Evolutionary conservation across 768 basidiomycete genomes (phyloP).

Genomic region (Termitomyces sp.): DNA sequence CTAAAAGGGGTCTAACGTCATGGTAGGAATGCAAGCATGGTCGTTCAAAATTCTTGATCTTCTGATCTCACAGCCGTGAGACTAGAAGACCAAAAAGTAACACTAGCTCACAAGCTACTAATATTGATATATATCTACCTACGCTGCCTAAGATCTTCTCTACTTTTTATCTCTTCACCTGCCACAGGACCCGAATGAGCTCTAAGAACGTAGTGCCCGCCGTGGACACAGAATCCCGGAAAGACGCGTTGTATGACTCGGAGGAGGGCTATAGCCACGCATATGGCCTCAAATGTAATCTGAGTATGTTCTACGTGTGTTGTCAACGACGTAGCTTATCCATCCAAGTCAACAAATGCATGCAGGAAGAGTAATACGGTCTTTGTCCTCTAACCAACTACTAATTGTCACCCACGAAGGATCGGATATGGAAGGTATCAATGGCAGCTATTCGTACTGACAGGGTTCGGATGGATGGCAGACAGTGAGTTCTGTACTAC

Average conservation of each 20-base stretch:
- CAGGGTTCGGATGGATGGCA: conserved; percentile 47
- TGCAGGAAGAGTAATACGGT: conserved; percentile 40
- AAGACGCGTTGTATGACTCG: neutral
- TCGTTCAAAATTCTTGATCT: too few relatives aligned
- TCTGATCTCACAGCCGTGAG: too few relatives aligned
- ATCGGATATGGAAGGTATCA: conserved; percentile 52
- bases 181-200: neutral
- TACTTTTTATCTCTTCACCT: neutral
- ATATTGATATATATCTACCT: too few relatives aligned
- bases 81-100: too few relatives aligned
- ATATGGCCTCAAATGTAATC: conserved; percentile 21
- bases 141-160: too few relatives aligned
- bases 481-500: conserved; percentile 35
- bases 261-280: conserved; percentile 15
- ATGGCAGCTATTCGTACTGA: conserved; percentile 41
- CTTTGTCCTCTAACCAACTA: neutral
- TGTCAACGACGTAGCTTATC: neutral
- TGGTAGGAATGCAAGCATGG: too few relatives aligned
- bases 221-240: conserved; percentile 8
- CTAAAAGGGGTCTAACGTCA: too few relatives aligned
- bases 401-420: conserved; percentile 20
- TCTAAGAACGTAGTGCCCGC: neutral
- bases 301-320: conserved; percentile 12
- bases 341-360: conserved; percentile 37
- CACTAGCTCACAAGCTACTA: too few relatives aligned